Conservation (phyloP, 164 flowering plant genomes). For the Stephania cephalantha region DNA sequence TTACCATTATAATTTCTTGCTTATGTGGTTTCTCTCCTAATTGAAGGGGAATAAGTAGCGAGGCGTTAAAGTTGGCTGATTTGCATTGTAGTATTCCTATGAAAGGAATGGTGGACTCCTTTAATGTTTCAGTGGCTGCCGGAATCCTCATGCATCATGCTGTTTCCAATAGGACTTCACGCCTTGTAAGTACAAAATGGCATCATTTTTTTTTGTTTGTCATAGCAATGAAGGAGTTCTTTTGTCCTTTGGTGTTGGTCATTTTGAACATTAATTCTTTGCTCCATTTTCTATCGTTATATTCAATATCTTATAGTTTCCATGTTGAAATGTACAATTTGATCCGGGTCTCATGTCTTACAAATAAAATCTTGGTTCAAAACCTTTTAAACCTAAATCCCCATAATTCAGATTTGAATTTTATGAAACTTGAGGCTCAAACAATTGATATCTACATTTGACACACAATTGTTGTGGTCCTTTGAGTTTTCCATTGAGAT, state of each 20-base stretch:
- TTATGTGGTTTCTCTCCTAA: constrained; percentile 5
- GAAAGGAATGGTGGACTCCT: constrained; percentile 99
- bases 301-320: too few species aligned
- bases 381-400: background rate
- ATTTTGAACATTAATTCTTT: background rate
- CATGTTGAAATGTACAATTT: too few species aligned
- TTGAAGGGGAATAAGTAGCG: constrained; percentile 84
- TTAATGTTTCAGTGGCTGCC: constrained; percentile 97
- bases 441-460: too few species aligned
- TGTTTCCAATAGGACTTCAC: constrained; percentile 71
- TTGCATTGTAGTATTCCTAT: constrained; percentile 84
- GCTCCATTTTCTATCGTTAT: too few species aligned
- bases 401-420: too few species aligned
- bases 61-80: constrained; percentile 77
- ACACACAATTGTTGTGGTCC: too few species aligned
- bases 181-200: constrained; percentile 45
- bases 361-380: background rate
- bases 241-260: background rate
- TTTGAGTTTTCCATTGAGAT: too few species aligned
- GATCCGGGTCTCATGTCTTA: too few species aligned
- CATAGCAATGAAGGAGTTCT: background rate
- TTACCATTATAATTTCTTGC: background rate
- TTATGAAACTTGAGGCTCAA: too few species aligned
- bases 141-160: constrained; percentile 97
- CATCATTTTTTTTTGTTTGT: background rate